Percentiles rank a stretch among this genome's conserved stretches.
Conservation (phyloP, 225 moss, liverwort and hornwort genomes). For the Marchantia polymorpha region DNA sequence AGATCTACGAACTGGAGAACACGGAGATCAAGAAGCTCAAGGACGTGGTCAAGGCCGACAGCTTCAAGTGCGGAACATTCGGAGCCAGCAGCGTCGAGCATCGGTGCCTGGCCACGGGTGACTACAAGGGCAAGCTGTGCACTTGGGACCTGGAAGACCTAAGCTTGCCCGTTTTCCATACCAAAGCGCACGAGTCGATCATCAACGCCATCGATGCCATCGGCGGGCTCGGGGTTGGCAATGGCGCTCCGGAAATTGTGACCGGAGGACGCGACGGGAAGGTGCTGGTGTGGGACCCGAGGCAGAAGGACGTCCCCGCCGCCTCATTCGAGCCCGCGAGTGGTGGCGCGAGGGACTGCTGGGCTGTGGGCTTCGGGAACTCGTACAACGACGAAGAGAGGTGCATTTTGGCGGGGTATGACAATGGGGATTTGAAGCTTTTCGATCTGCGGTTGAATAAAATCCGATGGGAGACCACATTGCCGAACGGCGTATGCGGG, state of each 20-base stretch:
- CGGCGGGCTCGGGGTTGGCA: slow-evolving; percentile 72
- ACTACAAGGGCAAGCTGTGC: slow-evolving; percentile 78
- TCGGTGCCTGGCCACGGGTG: slow-evolving; percentile 66
- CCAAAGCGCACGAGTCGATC: slow-evolving; percentile 70
- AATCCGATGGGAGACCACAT: slow-evolving; percentile 77
- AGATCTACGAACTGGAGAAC: slow-evolving; percentile 75
- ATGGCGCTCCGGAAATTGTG: slow-evolving; percentile 75
- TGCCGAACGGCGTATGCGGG: slow-evolving; percentile 78
- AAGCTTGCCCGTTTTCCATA: slow-evolving; percentile 64
- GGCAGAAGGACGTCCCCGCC: slow-evolving; percentile 52
- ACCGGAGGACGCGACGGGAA: slow-evolving; percentile 73
- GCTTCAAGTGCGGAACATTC: slow-evolving; percentile 91
- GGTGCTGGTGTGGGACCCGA: slow-evolving; percentile 81
- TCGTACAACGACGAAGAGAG: slow-evolving; percentile 90
- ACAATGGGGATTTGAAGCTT: slow-evolving; percentile 88
- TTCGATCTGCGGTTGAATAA: slow-evolving; percentile 70
- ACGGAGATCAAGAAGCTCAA: slow-evolving; percentile 58
- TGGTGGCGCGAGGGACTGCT: slow-evolving; percentile 59
- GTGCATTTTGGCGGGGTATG: slow-evolving; percentile 82
- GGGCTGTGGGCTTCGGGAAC: slow-evolving; percentile 91
- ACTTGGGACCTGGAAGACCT: slow-evolving; percentile 78
- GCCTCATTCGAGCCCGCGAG: slow-evolving; percentile 56
- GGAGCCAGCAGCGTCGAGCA: slow-evolving; percentile 60
- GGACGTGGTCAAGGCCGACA: slow-evolving; percentile 55
- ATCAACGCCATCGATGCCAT: slow-evolving; percentile 85